Evolutionary conservation across 2,329 filamentous ascomycete species (phyloP), one percentile per base, ranked within the genome.

Genomic region (Pestalotiopsis fici): DNA sequence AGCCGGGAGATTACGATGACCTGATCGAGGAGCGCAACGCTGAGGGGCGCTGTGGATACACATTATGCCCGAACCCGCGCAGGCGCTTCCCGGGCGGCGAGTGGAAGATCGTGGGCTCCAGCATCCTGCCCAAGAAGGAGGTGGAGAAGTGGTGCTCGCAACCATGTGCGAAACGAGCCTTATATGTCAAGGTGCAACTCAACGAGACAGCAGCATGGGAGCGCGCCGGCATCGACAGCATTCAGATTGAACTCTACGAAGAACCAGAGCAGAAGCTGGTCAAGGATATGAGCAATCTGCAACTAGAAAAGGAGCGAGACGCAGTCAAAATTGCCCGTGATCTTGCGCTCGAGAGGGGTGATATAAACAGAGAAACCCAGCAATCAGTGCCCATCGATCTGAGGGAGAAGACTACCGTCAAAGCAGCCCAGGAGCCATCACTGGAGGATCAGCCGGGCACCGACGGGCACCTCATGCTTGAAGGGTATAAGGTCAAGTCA

Each of bases 151-250:
- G 94, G 93, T 99, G 96, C 79, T 93, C 91, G 0, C 85, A 91
- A 65, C 85, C 85, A 50, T 99, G 96, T 80, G 93, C 93, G 2
- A 88, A 89, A 71, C 87, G 93, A 61, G 94, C 93, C 2, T 84
- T 97, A 71, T 97, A 94, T 78, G 86, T 98, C 73, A 93, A 94
- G 75, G 92, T 97, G 27, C 96, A 99, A 83, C 87, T 98, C 50
- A 91, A 88, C 71, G 92, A 96, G 76, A 91, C 92, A 69, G 93
- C 94, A 0, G 93, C 93, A 0, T 97, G 95, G 94, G 89, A 96
- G 79, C 86, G 95, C 64, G 87, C 87, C 4, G 89, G 87, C 3
- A 85, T 86, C 35, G 81, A 82, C 1, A 83, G 85, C 23, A 84
- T 87, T 54, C 77, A 83, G 56, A 87, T 94, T 69, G 85, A 91